Percentiles rank a stretch among this genome's conserved stretches.
These are phyloP conservation scores for Coemansia sp. DNA, from an alignment of 192 early-diverging fungal genomes.

Conservation along the genomic window DNA sequence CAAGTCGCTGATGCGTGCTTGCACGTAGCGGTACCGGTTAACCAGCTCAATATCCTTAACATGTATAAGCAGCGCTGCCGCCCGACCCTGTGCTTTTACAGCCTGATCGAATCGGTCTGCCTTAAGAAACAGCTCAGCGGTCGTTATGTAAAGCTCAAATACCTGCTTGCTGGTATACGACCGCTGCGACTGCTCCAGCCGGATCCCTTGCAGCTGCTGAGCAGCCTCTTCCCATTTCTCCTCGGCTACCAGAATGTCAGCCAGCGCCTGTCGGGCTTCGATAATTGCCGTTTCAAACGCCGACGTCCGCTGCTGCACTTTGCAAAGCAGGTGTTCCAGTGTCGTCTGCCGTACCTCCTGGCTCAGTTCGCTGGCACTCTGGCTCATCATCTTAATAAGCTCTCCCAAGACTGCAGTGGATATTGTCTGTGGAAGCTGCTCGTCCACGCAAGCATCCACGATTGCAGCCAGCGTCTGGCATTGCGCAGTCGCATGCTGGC, in stretches of 20 bases:
- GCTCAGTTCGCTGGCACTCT: constrained; percentile 37
- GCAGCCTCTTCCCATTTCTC: constrained; percentile 87
- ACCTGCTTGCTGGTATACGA: constrained; percentile 62
- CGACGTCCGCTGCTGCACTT: constrained; percentile 72
- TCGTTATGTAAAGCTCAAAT: constrained; percentile 78
- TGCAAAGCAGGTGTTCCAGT: constrained; percentile 65
- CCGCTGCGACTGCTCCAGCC: constrained; percentile 87
- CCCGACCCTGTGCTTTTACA: constrained; percentile 81
- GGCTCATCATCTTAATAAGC: constrained; percentile 62
- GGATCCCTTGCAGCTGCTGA: constrained; percentile 78
- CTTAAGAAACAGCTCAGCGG: constrained; percentile 80
- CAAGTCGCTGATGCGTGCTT: constrained; percentile 81
- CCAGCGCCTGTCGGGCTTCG: constrained; percentile 69
- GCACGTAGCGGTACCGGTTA: constrained; percentile 73
- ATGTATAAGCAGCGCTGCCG: constrained; percentile 62
- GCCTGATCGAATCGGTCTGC: constrained; percentile 80
- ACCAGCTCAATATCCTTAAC: constrained; percentile 54
- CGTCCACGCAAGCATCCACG: constrained; percentile 60
- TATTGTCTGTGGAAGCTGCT: constrained; percentile 70
- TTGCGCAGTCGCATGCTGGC: constrained; percentile 6
- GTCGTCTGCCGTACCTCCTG: constrained; percentile 55
- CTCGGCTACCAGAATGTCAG: constrained; percentile 66
- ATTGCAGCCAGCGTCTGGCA: constrained; percentile 16
- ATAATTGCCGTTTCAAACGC: constrained; percentile 68
- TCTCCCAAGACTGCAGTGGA: constrained; percentile 73